Evolutionary conservation across 2,329 filamentous ascomycete species (phyloP), one percentile per base, ranked within the genome.

Genomic region (Colletotrichum gigasporum): DNA sequence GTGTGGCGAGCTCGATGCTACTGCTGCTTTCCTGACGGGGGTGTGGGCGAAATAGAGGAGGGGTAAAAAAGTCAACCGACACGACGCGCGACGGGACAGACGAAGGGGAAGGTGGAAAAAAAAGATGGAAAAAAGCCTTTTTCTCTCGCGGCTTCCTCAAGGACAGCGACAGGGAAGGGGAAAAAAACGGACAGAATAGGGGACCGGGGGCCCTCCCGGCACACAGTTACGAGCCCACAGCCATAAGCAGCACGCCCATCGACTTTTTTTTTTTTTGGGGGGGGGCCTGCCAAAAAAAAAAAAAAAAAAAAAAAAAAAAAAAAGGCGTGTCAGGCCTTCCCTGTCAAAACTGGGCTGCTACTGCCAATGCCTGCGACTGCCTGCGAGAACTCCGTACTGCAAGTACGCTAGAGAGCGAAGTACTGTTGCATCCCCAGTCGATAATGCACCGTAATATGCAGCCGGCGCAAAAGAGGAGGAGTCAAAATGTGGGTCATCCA

Each of bases 361-460:
- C 39, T 26, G 26, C n/a, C 16, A n/a, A n/a, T n/a, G n/a, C n/a
- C n/a, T n/a, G n/a, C n/a, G n/a, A n/a, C n/a, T n/a, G n/a, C n/a
- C n/a, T n/a, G n/a, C n/a, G n/a, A n/a, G n/a, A n/a, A n/a, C n/a
- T n/a, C 39, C 39, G 16, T 42, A 42, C 35, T 32, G 39, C 24
- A 44, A 58, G 55, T 45, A 58, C 52, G 55, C n/a, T n/a, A n/a
- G n/a, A n/a, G n/a, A n/a, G n/a, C n/a, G n/a, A n/a, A n/a, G n/a
- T n/a, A 52, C 55, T 35, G 37, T 45, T 53, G 32, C n/a, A 45
- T 42, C 48, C 56, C 37, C 41, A 37, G 12, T 32, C 28, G 12
- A 61, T 47, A 61, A 39, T 28, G 45, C 16, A 37, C 35, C 30
- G 35, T 39, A 28, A 26, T 45, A 60, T 61, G 57, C 57, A 61